Base-by-base conservation (phyloP, 2,329 filamentous ascomycete species). In the Ceratocystis destructans region DNA sequence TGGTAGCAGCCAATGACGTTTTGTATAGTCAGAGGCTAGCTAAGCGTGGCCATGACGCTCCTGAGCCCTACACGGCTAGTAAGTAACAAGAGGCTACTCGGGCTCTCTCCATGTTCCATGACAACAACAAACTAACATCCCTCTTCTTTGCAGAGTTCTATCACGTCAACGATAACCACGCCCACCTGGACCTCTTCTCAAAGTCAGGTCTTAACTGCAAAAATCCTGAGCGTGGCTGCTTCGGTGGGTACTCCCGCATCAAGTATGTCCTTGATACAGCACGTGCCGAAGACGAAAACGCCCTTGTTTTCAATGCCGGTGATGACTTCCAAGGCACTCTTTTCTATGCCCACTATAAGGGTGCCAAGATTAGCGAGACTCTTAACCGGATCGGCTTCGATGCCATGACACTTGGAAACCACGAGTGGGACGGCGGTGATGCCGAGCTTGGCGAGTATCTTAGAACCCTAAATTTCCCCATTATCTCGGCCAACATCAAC, bases 311-410 rank as follows among this genome's bases (percentile, higher is more conserved):
- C 59, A 86, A 87, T 66, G 82, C 81, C 1, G 85, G 85, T n/a
- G 85, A 87, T 70, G 85, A 87, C 72, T 87, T 87, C 72, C 83
- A 87, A 70, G 85, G 85, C 65, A 87, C 85, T 0, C 77, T 87
- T 6, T 87, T 86, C 76, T 87, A 86, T 75, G 80, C 80, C 3
- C 87, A 81, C 73, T 87, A 87, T 71, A 81, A 81, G 17, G 83
- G 83, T 28, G 83, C 86, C 75, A 87, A 87, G 78, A 87, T 87
- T 69, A 83, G 84, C 62, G 80, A 86, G 71, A 84, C 82, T 0
- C 74, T 87, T 68, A 88, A 88, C 69, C 79, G 84, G 72, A 75
- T 87, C 62, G 79, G 80, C n/a, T 86, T 87, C 70, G 82, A 86
- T 68, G 83, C 81, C 70, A 87, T 87, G 84, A 87, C 84, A 0